These are phyloP conservation scores for Spathaspora sp. DNA, from an alignment of 805 yeast genomes.

Conservation along the genomic window DNA sequence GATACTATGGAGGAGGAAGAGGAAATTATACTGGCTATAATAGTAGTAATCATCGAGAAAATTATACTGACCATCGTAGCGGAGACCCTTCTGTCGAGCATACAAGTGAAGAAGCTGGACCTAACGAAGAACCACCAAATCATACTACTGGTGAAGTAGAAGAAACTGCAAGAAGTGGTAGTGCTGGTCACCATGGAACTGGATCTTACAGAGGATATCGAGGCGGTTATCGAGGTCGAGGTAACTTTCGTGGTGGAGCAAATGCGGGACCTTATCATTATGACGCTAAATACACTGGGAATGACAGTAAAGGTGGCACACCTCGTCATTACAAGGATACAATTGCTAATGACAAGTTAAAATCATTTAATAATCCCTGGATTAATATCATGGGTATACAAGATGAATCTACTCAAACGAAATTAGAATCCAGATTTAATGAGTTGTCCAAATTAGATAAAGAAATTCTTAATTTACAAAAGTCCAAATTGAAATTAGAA, in stretches of 20 bases:
- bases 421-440: conserved; percentile 21
- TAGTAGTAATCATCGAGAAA: conserved; percentile 8
- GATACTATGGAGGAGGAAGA: conserved; percentile 2
- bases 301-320: conserved; percentile 1
- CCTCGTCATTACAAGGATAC: conserved; percentile 8
- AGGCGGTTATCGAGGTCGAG: conserved; percentile 8
- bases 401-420: conserved; percentile 21
- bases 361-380: conserved; percentile 27
- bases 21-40: background rate
- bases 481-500: conserved; percentile 18
- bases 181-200: conserved; percentile 1
- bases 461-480: conserved; percentile 23
- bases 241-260: conserved; percentile 1
- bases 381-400: conserved; percentile 23
- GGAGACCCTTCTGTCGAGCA: conserved; percentile 2
- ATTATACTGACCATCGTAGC: conserved; percentile 5
- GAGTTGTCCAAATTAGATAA: conserved; percentile 23
- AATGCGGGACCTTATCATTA: conserved; percentile 3
- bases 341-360: conserved; percentile 2
- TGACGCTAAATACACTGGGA: conserved; percentile 3
- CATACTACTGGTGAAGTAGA: background rate
- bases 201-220: conserved; percentile 7
- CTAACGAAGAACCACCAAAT: background rate
- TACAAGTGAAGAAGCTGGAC: background rate
- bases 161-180: background rate